Evolutionary conservation across 129 eudicot genomes (phyloP).

Genomic region (Deinandra increscens): DNA sequence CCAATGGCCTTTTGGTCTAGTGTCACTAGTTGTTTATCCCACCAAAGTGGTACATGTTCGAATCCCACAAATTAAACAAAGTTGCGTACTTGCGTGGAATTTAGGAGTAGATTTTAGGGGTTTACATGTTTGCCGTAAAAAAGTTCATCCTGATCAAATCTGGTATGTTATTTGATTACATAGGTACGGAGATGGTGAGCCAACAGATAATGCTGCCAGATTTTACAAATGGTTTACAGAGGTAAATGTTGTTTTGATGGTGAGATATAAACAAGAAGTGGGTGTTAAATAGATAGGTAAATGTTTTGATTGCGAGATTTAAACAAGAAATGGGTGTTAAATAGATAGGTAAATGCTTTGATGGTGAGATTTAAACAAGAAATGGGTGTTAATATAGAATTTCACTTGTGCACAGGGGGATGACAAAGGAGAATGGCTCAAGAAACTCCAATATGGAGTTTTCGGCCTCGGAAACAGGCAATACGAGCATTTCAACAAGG

Average conservation of each 20-base stretch:
- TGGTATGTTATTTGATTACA: conserved; percentile 15
- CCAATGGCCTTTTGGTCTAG: too few species aligned
- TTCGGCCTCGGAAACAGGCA: conserved; percentile 92
- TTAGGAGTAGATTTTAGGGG: too few species aligned
- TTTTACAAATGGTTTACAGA: conserved; percentile 89
- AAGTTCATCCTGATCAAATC: conserved; percentile 1
- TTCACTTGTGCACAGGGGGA: conserved; percentile 40
- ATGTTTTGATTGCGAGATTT: conserved; percentile 6
- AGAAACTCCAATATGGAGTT: conserved; percentile 75
- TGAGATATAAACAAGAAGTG: neutral
- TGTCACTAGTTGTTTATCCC: too few species aligned
- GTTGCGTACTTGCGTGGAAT: too few species aligned
- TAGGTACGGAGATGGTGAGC: conserved; percentile 99
- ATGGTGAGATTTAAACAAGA: neutral
- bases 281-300: conserved; percentile 14
- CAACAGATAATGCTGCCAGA: conserved; percentile 92
- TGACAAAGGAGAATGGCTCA: conserved; percentile 73
- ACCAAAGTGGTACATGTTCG: too few species aligned
- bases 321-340: neutral
- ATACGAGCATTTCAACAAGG: conserved; percentile 96
- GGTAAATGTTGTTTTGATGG: conserved; percentile 52
- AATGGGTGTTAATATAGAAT: conserved; percentile 1
- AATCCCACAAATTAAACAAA: too few species aligned
- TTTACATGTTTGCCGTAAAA: too few species aligned
- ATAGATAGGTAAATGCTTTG: too few species aligned